These are phyloP conservation scores for Lactarius deliciosus DNA, from an alignment of 768 basidiomycete species.

Conservation along the genomic window DNA sequence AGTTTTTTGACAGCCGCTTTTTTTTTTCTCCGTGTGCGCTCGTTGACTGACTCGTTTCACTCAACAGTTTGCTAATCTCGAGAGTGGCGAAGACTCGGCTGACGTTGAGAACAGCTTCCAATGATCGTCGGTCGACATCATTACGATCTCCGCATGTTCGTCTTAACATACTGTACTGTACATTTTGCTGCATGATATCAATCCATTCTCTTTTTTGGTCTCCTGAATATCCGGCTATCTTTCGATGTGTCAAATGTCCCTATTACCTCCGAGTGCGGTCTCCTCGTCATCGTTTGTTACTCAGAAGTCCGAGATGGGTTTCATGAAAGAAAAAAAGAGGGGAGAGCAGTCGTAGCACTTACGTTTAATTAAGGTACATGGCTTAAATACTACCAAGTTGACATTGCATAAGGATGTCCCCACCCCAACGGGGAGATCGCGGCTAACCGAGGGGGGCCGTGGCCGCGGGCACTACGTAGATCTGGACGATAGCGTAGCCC, in stretches of 20 bases:
- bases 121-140: constrained; percentile 41
- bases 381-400: neutral
- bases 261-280: neutral
- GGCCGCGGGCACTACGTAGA: neutral
- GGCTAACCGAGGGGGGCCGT: neutral
- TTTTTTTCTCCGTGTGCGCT: constrained; percentile 11
- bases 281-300: neutral
- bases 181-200: constrained; percentile 16
- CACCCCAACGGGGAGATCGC: neutral
- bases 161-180: constrained; percentile 24
- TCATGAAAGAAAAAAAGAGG: too few species aligned
- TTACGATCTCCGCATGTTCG: constrained; percentile 1
- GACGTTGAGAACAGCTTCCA: constrained; percentile 96
- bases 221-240: too few species aligned
- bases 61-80: constrained; percentile 80
- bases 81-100: constrained; percentile 88
- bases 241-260: neutral
- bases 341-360: neutral
- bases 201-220: neutral
- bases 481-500: neutral
- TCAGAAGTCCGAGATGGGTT: neutral
- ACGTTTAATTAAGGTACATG: constrained; percentile 5
- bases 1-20: constrained; percentile 36
- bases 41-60: constrained; percentile 18
- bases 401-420: neutral